These are phyloP conservation scores for Nicotiana knightiana DNA, from an alignment of 257 asterid species.

Conservation along the genomic window DNA sequence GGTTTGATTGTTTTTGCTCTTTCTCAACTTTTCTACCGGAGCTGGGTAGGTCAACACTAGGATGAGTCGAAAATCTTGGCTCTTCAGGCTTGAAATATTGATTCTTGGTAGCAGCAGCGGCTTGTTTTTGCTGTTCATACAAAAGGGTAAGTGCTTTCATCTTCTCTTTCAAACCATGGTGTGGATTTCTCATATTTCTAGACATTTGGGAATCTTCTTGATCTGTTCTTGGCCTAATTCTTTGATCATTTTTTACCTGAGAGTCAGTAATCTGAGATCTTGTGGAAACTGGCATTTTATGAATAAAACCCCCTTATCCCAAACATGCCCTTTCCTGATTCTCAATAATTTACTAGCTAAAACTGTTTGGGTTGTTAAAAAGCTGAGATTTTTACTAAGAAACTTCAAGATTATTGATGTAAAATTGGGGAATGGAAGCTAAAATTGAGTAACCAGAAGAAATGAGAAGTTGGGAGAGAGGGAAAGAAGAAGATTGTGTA, in stretches of 20 bases:
- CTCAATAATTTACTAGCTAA: background rate
- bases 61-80: constrained; percentile 38
- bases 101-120: constrained; percentile 24
- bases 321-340: constrained; percentile 18
- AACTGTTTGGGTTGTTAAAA: background rate
- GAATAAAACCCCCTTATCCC: background rate
- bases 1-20: constrained; percentile 6
- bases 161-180: constrained; percentile 58
- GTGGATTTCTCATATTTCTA: constrained; percentile 36
- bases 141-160: constrained; percentile 48
- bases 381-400: constrained; percentile 7
- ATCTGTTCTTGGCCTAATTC: constrained; percentile 13
- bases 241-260: constrained; percentile 19
- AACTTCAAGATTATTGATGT: constrained; percentile 15
- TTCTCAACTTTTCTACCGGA: constrained; percentile 20
- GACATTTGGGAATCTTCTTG: constrained; percentile 27
- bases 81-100: constrained; percentile 25
- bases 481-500: constrained; percentile 1
- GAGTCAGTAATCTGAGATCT: constrained; percentile 28
- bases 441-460: constrained; percentile 10
- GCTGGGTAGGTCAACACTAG: constrained; percentile 39
- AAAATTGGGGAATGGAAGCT: background rate
- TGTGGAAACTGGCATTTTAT: constrained; percentile 42
- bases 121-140: constrained; percentile 57
- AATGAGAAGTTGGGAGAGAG: background rate